Conservation (phyloP, 768 basidiomycete genomes). For the Panellus pusillus region DNA sequence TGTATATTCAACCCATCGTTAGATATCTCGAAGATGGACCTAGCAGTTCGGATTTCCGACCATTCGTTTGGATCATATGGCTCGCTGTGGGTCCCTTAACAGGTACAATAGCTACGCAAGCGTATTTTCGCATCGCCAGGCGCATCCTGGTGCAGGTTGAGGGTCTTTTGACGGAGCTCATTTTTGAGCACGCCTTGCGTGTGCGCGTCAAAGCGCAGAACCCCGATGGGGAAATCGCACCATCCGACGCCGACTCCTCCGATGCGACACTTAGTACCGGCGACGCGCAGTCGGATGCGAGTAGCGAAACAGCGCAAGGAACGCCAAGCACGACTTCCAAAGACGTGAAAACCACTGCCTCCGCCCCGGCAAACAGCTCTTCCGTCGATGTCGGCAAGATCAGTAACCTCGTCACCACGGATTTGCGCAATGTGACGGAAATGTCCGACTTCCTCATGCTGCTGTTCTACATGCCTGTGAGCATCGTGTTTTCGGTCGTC, state of each 20-base stretch:
- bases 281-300: slow-evolving; percentile 19
- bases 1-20: slow-evolving; percentile 17
- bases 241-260: slow-evolving; percentile 8
- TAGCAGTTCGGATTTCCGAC: slow-evolving; percentile 38
- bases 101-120: slow-evolving; percentile 37
- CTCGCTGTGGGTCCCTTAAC: slow-evolving; percentile 39
- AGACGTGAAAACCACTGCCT: slow-evolving; percentile 27
- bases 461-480: slow-evolving; percentile 25
- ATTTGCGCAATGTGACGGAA: slow-evolving; percentile 27
- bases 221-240: slow-evolving; percentile 31
- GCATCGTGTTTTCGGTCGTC: slow-evolving; percentile 21
- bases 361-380: too few species aligned
- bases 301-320: too few species aligned
- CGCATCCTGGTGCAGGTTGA: slow-evolving; percentile 50
- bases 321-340: slow-evolving; percentile 14
- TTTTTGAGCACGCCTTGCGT: slow-evolving; percentile 52
- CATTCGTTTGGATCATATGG: slow-evolving; percentile 51
- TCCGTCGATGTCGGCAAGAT: slow-evolving; percentile 47
- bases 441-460: slow-evolving; percentile 23
- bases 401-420: slow-evolving; percentile 59
- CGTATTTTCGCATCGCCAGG: slow-evolving; percentile 34
- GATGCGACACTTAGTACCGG: too few species aligned
- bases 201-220: slow-evolving; percentile 54
- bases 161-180: slow-evolving; percentile 40
- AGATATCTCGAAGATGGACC: slow-evolving; percentile 46